These are phyloP conservation scores for Ganoderma sinense DNA, from an alignment of 1,284 basidiomycete species.

Conservation along the genomic window DNA sequence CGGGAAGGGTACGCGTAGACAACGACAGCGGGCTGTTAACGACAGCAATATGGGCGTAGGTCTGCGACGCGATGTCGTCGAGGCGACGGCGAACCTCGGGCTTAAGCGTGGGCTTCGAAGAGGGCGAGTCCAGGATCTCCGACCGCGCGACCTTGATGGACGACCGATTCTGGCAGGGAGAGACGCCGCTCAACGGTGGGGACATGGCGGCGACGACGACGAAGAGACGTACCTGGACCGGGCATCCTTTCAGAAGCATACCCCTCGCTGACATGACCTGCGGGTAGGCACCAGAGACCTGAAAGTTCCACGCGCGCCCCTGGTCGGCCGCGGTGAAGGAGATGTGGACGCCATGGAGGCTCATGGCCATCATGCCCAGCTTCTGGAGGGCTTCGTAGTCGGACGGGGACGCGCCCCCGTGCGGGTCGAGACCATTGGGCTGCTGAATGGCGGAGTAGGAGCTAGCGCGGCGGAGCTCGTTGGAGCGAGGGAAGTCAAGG, in stretches of 20 bases:
- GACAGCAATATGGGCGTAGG: slow-evolving; percentile 89
- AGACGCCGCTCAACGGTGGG: slow-evolving; percentile 12
- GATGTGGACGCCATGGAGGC: slow-evolving; percentile 83
- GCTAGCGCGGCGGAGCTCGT: slow-evolving; percentile 51
- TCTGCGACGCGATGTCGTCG: slow-evolving; percentile 92
- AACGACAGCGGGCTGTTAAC: slow-evolving; percentile 80
- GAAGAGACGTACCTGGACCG: slow-evolving; percentile 69
- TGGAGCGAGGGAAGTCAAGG: slow-evolving; percentile 60
- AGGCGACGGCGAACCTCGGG: slow-evolving; percentile 87
- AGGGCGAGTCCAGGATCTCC: slow-evolving; percentile 89
- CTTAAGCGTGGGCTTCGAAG: slow-evolving; percentile 86
- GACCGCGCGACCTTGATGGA: slow-evolving; percentile 91
- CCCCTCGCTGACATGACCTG: slow-evolving; percentile 93
- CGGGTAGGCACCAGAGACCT: slow-evolving; percentile 90
- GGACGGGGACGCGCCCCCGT: slow-evolving; percentile 46
- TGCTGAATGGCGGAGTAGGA: slow-evolving; percentile 51
- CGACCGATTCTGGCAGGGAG: slow-evolving; percentile 71
- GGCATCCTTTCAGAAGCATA: slow-evolving; percentile 89
- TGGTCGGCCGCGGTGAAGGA: slow-evolving; percentile 80
- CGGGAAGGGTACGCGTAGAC: slow-evolving; percentile 76
- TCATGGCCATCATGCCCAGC: slow-evolving; percentile 81
- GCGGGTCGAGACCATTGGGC: slow-evolving; percentile 46
- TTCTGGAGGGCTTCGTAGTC: slow-evolving; percentile 84
- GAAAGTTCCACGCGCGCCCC: slow-evolving; percentile 85
- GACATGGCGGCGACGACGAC: not conserved